Evolutionary conservation across 2,329 filamentous ascomycete species (phyloP).

Genomic region (Ceratocystiopsis brevicomis): DNA sequence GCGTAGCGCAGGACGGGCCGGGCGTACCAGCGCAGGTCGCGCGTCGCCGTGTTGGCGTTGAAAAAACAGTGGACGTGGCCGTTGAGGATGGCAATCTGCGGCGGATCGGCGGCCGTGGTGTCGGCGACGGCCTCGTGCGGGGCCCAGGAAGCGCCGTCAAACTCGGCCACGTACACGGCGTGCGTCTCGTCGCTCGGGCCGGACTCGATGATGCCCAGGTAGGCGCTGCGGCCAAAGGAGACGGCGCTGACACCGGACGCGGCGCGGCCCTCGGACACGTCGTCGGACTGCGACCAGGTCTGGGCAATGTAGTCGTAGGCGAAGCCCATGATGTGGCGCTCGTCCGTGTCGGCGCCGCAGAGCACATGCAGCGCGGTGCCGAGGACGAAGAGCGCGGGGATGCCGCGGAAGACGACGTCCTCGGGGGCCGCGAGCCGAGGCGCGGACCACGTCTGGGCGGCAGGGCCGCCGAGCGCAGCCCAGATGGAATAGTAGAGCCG

Average conservation of each 20-base stretch:
- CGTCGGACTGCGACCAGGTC: conserved; percentile 14
- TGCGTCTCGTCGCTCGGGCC: conserved; percentile 8
- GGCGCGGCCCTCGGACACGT: conserved; percentile 17
- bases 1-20: conserved; percentile 15
- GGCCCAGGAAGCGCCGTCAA: conserved; percentile 8
- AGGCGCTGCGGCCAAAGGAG: conserved; percentile 16
- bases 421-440: conserved; percentile 4
- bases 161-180: conserved; percentile 10
- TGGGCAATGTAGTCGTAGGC: conserved; percentile 13
- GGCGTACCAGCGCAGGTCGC: conserved; percentile 18
- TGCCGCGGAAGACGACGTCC: conserved; percentile 12
- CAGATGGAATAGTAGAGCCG: conserved; percentile 14
- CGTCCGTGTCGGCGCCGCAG: conserved; percentile 12
- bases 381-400: conserved; percentile 17
- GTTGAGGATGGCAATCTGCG: conserved; percentile 14
- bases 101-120: conserved; percentile 10
- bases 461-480: conserved; percentile 10
- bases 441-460: conserved; percentile 5
- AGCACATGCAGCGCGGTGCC: conserved; percentile 16
- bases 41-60: conserved; percentile 13
- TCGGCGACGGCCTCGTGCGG: conserved; percentile 10
- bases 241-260: conserved; percentile 17
- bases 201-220: conserved; percentile 14
- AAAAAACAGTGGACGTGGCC: conserved; percentile 17
- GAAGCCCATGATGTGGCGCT: conserved; percentile 15